A percentile compares a stretch with the other conserved stretches of the same genome.
phyloP scores from a whole-genome alignment of 129 eudicot genomes.

The Tagetes erecta region DNA sequence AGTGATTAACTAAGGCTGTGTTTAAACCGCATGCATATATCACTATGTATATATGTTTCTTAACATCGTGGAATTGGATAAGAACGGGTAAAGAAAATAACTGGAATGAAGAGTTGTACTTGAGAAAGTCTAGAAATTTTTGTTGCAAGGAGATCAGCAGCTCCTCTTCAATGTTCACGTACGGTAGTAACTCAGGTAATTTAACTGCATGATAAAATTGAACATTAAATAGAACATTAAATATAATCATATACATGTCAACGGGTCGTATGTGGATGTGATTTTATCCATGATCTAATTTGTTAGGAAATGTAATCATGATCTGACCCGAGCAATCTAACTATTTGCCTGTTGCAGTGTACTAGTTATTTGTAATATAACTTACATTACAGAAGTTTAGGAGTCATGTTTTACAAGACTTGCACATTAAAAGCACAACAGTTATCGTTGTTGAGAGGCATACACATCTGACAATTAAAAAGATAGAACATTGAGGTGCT shows the following conservation, averaged over 20 bases:
- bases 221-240: slow-evolving; percentile 9
- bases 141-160: slow-evolving; percentile 55
- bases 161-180: slow-evolving; percentile 77
- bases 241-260: background rate
- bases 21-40: background rate
- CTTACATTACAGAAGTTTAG: background rate
- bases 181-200: slow-evolving; percentile 72
- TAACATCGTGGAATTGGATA: background rate
- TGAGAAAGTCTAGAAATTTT: slow-evolving; percentile 72
- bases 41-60: background rate
- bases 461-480: slow-evolving; percentile 16
- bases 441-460: slow-evolving; percentile 12
- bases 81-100: background rate
- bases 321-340: background rate
- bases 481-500: slow-evolving; percentile 21
- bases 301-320: background rate
- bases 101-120: slow-evolving; percentile 38
- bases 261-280: background rate
- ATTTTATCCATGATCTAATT: slow-evolving; percentile 1
- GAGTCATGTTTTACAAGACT: background rate
- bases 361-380: background rate
- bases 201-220: slow-evolving; percentile 60
- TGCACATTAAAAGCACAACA: slow-evolving; percentile 14
- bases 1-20: background rate
- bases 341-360: slow-evolving; percentile 6